Percentiles rank a stretch among this genome's conserved stretches.
phyloP scores from a whole-genome alignment of 2,329 filamentous ascomycete genomes.

The Diaporthe vexans region DNA sequence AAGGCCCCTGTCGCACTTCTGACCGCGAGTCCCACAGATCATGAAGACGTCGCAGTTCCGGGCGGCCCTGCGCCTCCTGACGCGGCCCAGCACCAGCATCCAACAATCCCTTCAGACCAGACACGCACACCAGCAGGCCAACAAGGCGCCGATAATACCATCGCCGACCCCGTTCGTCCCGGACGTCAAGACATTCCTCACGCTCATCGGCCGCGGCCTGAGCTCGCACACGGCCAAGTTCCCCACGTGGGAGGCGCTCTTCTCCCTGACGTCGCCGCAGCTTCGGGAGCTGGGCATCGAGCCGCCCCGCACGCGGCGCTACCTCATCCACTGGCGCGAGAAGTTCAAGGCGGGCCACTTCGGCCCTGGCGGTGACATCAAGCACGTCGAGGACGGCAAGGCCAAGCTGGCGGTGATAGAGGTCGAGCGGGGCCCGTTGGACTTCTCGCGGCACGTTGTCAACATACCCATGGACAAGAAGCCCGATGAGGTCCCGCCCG shows the following conservation, averaged over 20 bases:
- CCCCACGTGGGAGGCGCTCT: constrained; percentile 90
- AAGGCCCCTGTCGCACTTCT: not conserved
- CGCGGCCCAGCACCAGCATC: constrained; percentile 49
- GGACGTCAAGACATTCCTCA: constrained; percentile 87
- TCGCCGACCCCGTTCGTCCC: constrained; percentile 87
- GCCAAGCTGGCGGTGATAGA: constrained; percentile 66
- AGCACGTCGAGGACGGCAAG: constrained; percentile 73
- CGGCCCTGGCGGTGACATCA: constrained; percentile 86
- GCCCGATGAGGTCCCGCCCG: constrained; percentile 50
- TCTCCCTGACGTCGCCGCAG: constrained; percentile 82
- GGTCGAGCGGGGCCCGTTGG: constrained; percentile 49
- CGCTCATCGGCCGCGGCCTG: constrained; percentile 89
- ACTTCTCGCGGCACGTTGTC: constrained; percentile 66
- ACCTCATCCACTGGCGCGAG: constrained; percentile 89
- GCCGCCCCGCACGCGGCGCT: constrained; percentile 83
- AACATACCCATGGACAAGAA: constrained; percentile 65
- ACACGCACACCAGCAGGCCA: constrained; percentile 59
- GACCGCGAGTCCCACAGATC: constrained; percentile 25
- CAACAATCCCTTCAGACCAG: constrained; percentile 54
- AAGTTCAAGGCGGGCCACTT: constrained; percentile 83
- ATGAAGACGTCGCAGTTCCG: constrained; percentile 46
- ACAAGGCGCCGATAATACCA: constrained; percentile 62
- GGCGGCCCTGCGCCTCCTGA: constrained; percentile 47
- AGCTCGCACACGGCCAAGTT: constrained; percentile 88
- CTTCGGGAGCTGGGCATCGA: constrained; percentile 89